phyloP scores from a whole-genome alignment of 2,329 filamentous ascomycete species.

The Escovopsis sp. region DNA sequence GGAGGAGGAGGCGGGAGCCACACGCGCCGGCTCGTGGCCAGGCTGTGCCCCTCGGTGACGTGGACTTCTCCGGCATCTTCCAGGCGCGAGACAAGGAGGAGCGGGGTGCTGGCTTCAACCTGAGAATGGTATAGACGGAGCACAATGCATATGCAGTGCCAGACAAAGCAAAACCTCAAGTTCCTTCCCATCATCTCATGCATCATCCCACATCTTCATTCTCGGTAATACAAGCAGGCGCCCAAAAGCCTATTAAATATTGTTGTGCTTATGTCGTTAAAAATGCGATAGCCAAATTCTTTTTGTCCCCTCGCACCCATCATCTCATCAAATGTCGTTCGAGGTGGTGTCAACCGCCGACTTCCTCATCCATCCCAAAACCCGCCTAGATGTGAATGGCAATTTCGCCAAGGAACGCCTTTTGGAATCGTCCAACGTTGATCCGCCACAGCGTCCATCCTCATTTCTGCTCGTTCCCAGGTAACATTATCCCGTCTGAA shows the following conservation, averaged over 20 bases:
- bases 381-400: neutral
- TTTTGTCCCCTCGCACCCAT: neutral
- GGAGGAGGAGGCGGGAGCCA: constrained; percentile 54
- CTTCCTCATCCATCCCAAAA: constrained; percentile 3
- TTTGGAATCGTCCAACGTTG: constrained; percentile 2
- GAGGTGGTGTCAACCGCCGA: constrained; percentile 1
- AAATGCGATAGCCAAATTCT: constrained; percentile 4
- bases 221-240: constrained; percentile 1
- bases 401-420: constrained; percentile 2
- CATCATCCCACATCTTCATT: too few species aligned
- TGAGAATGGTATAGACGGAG: constrained; percentile 38
- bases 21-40: constrained; percentile 70
- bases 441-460: neutral
- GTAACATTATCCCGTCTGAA: neutral
- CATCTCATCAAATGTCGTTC: constrained; percentile 5
- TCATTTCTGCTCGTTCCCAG: constrained; percentile 1
- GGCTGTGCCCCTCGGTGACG: constrained; percentile 35
- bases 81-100: constrained; percentile 49
- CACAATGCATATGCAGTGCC: too few species aligned
- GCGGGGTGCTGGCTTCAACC: constrained; percentile 46
- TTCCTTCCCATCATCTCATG: too few species aligned
- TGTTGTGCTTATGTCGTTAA: constrained; percentile 5
- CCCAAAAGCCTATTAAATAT: constrained; percentile 4
- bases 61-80: constrained; percentile 60
- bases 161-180: too few species aligned